Percentiles rank a stretch among this genome's conserved stretches.
phyloP scores from a whole-genome alignment of 208 protist genomes.

The Trypanosomatidae sp. region DNA sequence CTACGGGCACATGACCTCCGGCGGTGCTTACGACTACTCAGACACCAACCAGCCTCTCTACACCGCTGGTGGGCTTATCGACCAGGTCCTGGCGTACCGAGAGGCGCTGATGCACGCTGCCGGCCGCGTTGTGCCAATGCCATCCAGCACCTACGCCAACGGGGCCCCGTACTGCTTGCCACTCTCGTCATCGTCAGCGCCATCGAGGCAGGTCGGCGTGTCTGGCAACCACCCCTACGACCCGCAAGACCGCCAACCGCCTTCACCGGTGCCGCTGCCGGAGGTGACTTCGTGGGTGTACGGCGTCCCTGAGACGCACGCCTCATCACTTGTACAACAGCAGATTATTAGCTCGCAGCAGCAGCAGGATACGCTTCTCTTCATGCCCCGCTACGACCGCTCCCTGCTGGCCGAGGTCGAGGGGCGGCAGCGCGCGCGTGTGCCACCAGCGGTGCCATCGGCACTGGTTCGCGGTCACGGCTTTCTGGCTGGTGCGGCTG shows the following conservation, averaged over 20 bases:
- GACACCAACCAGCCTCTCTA: slow-evolving; percentile 7
- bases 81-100: slow-evolving; percentile 46
- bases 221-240: not conserved
- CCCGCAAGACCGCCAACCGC: slow-evolving; percentile 1
- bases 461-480: not conserved
- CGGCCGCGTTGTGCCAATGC: slow-evolving; percentile 18
- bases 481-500: not conserved
- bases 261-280: slow-evolving; percentile 14
- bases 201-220: not conserved
- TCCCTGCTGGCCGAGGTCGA: slow-evolving; percentile 19
- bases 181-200: slow-evolving; percentile 9
- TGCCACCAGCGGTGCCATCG: not conserved
- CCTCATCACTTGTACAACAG: slow-evolving; percentile 17
- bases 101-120: slow-evolving; percentile 29
- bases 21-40: slow-evolving; percentile 18
- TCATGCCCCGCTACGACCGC: slow-evolving; percentile 20
- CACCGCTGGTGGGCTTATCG: not conserved
- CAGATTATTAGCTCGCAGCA: slow-evolving; percentile 4
- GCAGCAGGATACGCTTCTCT: slow-evolving; percentile 31
- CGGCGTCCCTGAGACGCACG: slow-evolving; percentile 37
- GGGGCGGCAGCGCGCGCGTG: slow-evolving; percentile 7
- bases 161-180: slow-evolving; percentile 27
- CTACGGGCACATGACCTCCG: slow-evolving; percentile 24
- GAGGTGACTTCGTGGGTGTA: slow-evolving; percentile 64
- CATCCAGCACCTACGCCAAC: slow-evolving; percentile 26